Conservation (phyloP, 257 asterid genomes). For the Fraxinus americana region DNA sequence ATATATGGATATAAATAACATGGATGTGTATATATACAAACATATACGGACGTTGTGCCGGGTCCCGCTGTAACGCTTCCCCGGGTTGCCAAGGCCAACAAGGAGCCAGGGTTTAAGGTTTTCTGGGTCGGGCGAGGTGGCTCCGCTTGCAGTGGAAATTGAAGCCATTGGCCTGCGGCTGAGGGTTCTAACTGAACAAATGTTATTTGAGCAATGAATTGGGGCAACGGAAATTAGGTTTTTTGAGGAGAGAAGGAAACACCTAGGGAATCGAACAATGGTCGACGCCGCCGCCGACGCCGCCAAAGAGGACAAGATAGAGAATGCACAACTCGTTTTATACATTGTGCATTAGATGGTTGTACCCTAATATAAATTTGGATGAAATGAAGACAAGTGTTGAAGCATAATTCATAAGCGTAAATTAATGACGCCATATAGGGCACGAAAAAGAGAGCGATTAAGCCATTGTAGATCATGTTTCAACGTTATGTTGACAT, state of each 20-base stretch:
- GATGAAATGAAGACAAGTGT: not conserved
- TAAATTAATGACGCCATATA: not conserved
- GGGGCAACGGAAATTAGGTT: conserved; percentile 25
- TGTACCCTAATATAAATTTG: not conserved
- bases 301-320: conserved; percentile 38
- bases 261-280: conserved; percentile 29
- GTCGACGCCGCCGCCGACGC: conserved; percentile 36
- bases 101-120: conserved; percentile 82
- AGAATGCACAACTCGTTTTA: conserved; percentile 30
- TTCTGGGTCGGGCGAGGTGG: conserved; percentile 27
- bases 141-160: conserved; percentile 27
- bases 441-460: not conserved
- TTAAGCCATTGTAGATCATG: no score
- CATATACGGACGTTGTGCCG: conserved; percentile 72
- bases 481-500: no score
- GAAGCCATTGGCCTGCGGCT: conserved; percentile 42
- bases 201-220: conserved; percentile 18
- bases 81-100: conserved; percentile 99
- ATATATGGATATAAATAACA: not conserved
- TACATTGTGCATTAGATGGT: conserved; percentile 31
- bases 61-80: conserved; percentile 74
- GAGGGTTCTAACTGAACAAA: conserved; percentile 10
- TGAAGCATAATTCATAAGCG: not conserved
- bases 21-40: not conserved
- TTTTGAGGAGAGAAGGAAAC: conserved; percentile 36